Base-by-base conservation (phyloP, 2,329 filamentous ascomycete genomes). In the Aspergillus fumigatiaffinis region DNA sequence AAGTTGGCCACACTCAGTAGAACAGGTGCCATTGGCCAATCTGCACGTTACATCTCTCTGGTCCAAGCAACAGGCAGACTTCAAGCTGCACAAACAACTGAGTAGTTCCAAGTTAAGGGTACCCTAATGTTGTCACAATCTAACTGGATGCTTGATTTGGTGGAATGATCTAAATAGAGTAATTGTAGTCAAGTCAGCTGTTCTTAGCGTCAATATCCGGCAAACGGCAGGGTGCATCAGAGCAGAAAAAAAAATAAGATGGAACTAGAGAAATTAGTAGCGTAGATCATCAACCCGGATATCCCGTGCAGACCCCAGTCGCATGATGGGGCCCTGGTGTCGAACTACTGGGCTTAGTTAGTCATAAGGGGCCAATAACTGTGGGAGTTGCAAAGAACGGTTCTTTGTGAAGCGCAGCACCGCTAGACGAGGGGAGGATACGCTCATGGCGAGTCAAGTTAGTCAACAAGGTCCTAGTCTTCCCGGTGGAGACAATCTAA, bases 231-330 rank as follows among this genome's bases (percentile, higher is more conserved):
- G 58, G 63, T 71, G 70, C 69, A 72, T 64, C 57, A 67, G n/a
- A 46, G 23, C 23, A 47, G 21, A 64, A 68, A 29, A 29, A 12
- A 12, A 12, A 62, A 68, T 66, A 68, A 70, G 66, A 68, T 68
- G 67, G 63, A 68, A 68, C 71, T 69, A 71, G 61, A 64, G 63
- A 66, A 62, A 69, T 68, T 69, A 64, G 65, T 64, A 63, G 62
- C 61, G 65, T 67, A 63, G 70, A 73, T 71, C 68, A 63, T 61
- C 61, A 59, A 60, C 66, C 60, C 60, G 66, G 58, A 59, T 64
- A 68, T 61, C 62, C 66, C 66, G 67, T 73, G 69, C 71, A 71
- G 70, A 70, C 65, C 60, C 67, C 63, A 66, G 65, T 67, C 67
- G 64, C 68, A 69, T 71, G 68, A 71, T 60, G 57, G 53, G 60